Conservation (phyloP, 2,329 filamentous ascomycete genomes). For the Penicillium sp. region DNA sequence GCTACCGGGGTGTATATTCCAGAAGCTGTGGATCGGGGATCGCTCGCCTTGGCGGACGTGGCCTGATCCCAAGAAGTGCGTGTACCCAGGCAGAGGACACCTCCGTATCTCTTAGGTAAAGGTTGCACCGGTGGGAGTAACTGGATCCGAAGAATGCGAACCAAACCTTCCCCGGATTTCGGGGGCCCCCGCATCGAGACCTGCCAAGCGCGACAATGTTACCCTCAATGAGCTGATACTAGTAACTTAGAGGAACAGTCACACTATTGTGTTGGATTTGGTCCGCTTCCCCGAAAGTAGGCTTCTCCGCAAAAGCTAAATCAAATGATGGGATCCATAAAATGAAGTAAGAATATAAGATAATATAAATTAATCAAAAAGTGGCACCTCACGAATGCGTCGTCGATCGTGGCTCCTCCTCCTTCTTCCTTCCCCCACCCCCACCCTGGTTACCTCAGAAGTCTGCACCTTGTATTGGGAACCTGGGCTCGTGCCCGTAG, state of each 20-base stretch:
- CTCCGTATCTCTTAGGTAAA: conserved; percentile 13
- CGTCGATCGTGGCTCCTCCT: conserved; percentile 6
- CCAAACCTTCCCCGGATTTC: conserved; percentile 17
- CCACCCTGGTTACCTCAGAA: not conserved
- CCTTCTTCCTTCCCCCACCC: not conserved
- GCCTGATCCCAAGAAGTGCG: not conserved
- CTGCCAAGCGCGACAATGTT: conserved; percentile 20
- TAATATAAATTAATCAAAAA: not conserved
- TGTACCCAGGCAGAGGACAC: not conserved
- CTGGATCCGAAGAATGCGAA: conserved; percentile 9
- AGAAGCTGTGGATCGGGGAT: conserved; percentile 34
- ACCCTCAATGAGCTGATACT: conserved; percentile 8
- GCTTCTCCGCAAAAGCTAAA: not conserved
- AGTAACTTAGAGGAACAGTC: too few relatives aligned
- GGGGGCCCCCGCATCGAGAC: conserved; percentile 2
- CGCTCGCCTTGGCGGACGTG: conserved; percentile 25
- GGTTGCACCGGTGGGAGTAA: conserved; percentile 11
- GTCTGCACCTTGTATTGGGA: not conserved
- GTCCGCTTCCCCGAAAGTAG: too few relatives aligned
- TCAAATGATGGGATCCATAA: not conserved
- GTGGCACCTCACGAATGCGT: conserved; percentile 2
- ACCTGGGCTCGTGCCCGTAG: conserved; percentile 2
- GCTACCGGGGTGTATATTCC: conserved; percentile 19
- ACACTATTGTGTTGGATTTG: too few relatives aligned
- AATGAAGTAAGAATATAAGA: not conserved